These are phyloP conservation scores for Amaranthus tricolor DNA, from an alignment of 179 eudicot genomes.

Conservation along the genomic window DNA sequence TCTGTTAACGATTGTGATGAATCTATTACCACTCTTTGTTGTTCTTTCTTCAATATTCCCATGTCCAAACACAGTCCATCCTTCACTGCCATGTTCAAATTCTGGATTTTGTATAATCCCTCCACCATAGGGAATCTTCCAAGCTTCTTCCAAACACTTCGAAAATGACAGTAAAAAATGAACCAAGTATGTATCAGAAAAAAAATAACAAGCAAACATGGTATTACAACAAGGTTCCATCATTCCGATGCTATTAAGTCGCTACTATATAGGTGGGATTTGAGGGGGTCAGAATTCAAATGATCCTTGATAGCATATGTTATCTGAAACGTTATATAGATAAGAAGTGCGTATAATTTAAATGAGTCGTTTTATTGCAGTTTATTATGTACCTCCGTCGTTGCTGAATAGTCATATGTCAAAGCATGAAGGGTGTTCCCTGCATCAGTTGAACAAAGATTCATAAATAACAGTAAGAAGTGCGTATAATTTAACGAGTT, in stretches of 20 bases:
- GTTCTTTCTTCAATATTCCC: constrained; percentile 32
- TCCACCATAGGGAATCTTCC: constrained; percentile 48
- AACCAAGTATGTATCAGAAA: neutral
- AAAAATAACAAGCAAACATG: neutral
- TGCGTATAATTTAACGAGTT: too few species aligned
- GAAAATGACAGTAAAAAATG: neutral
- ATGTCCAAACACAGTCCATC: constrained; percentile 41
- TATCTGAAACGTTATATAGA: too few species aligned
- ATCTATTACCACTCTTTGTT: constrained; percentile 38
- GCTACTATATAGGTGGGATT: too few species aligned
- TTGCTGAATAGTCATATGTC: constrained; percentile 47
- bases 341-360: too few species aligned
- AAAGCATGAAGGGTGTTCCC: constrained; percentile 29
- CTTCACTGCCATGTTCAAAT: constrained; percentile 37
- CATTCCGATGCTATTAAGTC: too few species aligned
- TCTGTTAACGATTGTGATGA: constrained; percentile 43
- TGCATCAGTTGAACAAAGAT: constrained; percentile 21
- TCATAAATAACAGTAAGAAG: too few species aligned
- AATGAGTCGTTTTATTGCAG: neutral
- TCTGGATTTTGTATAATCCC: constrained; percentile 47
- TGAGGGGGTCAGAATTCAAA: too few species aligned
- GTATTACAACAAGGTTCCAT: too few species aligned
- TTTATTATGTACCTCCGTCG: constrained; percentile 33
- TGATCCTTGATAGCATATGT: too few species aligned
- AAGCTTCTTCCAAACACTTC: constrained; percentile 49